Percentiles rank a stretch among this genome's conserved stretches.
Conservation (phyloP, 768 basidiomycete genomes). For the Kwoniella newhampshirensis region DNA sequence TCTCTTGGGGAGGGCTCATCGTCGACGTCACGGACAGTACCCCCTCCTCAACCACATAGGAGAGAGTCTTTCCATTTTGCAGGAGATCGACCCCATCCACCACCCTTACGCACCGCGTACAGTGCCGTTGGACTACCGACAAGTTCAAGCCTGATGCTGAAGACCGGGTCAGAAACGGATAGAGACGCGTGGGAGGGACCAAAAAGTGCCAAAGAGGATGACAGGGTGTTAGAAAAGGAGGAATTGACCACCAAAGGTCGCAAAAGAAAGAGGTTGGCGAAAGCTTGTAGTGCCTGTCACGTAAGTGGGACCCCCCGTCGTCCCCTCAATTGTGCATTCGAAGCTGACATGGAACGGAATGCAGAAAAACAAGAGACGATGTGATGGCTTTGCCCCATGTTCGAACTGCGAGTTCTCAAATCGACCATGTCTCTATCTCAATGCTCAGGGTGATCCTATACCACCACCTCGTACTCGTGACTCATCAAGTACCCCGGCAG, state of each 20-base stretch:
- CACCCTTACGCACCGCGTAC: slow-evolving; percentile 14
- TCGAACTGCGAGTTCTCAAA: slow-evolving; percentile 53
- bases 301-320: slow-evolving; percentile 28
- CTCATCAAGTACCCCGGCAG: slow-evolving; percentile 14
- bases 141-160: slow-evolving; percentile 7
- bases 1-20: slow-evolving; percentile 7
- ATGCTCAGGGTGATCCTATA: slow-evolving; percentile 49
- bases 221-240: slow-evolving; percentile 19
- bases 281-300: slow-evolving; percentile 53
- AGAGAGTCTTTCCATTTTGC: slow-evolving; percentile 19
- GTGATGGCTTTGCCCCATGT: slow-evolving; percentile 53
- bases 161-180: slow-evolving; percentile 9
- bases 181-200: slow-evolving; percentile 9
- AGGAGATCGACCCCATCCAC: slow-evolving; percentile 20
- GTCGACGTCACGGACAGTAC: background rate
- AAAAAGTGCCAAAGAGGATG: slow-evolving; percentile 5
- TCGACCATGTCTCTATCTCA: slow-evolving; percentile 48
- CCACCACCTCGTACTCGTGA: slow-evolving; percentile 48
- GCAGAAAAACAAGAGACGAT: slow-evolving; percentile 53
- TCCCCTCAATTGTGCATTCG: background rate
- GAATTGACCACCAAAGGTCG: slow-evolving; percentile 52
- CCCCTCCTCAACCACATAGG: slow-evolving; percentile 4
- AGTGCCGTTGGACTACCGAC: slow-evolving; percentile 4
- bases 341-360: background rate
- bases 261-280: slow-evolving; percentile 52